Evolutionary conservation across 2,329 filamentous ascomycete species (phyloP).

Genomic region (Neonectria neomacrospora): DNA sequence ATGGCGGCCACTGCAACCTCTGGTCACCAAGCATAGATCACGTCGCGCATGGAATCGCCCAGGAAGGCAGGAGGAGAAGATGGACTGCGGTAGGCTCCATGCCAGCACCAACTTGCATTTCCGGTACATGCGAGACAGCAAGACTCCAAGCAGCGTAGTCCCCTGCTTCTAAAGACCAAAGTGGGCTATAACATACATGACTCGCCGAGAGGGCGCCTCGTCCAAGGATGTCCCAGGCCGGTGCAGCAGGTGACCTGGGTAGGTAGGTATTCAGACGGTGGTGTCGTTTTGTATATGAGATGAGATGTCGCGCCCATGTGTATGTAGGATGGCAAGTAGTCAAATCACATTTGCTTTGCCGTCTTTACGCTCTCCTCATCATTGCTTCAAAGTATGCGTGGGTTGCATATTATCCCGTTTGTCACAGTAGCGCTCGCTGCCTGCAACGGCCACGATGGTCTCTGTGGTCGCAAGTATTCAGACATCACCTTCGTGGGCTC

Average conservation of each 20-base stretch:
- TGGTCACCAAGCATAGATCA: neutral
- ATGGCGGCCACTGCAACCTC: slow-evolving; percentile 1
- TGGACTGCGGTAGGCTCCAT: neutral
- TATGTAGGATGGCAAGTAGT: neutral
- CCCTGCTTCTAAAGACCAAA: neutral
- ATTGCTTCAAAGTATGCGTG: slow-evolving; percentile 26
- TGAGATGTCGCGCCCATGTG: slow-evolving; percentile 2
- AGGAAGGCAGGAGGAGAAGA: slow-evolving; percentile 4
- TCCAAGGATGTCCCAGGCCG: neutral
- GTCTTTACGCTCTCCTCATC: neutral
- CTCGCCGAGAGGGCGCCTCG: slow-evolving; percentile 5
- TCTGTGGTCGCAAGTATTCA: slow-evolving; percentile 68
- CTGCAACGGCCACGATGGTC: slow-evolving; percentile 68
- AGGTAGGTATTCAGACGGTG: neutral
- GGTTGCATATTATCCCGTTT: slow-evolving; percentile 33
- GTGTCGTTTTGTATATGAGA: slow-evolving; percentile 15
- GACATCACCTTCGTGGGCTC: slow-evolving; percentile 71
- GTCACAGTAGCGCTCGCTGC: slow-evolving; percentile 36
- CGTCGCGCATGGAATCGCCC: neutral
- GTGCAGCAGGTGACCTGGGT: neutral
- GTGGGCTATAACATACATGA: neutral
- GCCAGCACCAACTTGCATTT: neutral
- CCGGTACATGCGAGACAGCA: slow-evolving; percentile 1
- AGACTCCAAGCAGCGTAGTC: neutral
- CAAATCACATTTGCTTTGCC: neutral